A percentile compares a stretch with the other conserved stretches of the same genome.
These are phyloP conservation scores for Alternaria infectoria DNA, from an alignment of 2,329 filamentous ascomycete genomes.

Conservation along the genomic window DNA sequence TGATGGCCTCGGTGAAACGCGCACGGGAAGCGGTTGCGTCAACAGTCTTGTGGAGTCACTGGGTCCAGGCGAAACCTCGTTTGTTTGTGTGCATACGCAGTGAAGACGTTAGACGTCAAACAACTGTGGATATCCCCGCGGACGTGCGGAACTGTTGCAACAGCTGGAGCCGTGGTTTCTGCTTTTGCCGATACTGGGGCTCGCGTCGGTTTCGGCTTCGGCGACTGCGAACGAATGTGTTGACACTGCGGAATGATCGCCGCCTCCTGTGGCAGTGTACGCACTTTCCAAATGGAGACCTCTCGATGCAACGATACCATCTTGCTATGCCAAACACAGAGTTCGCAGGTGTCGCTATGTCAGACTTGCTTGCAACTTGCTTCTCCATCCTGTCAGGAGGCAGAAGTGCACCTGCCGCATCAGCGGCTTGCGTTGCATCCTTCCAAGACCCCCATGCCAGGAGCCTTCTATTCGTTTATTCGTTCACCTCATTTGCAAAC, in stretches of 20 bases:
- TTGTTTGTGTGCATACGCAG: constrained; percentile 4
- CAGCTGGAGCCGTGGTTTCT: constrained; percentile 1
- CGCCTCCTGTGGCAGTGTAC: background rate
- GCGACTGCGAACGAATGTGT: background rate
- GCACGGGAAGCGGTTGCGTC: constrained; percentile 7
- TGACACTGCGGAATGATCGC: background rate
- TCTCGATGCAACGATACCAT: background rate
- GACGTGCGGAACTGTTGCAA: constrained; percentile 6
- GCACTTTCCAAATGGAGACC: background rate
- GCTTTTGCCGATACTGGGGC: background rate
- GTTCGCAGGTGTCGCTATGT: background rate
- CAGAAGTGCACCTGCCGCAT: background rate
- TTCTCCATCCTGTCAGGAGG: background rate
- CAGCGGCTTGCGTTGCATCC: background rate
- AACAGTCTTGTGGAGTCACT: background rate
- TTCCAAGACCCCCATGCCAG: background rate
- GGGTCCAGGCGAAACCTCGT: constrained; percentile 3
- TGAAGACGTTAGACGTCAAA: constrained; percentile 12
- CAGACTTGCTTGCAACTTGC: background rate
- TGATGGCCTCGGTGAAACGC: constrained; percentile 3
- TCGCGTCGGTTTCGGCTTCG: background rate
- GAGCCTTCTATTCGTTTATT: background rate
- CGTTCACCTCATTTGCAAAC: background rate
- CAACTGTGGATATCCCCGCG: background rate
- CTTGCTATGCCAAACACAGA: background rate